Evolutionary conservation across 495 filamentous ascomycete genomes (phyloP).

Genomic region (Penicillium egyptiacum): DNA sequence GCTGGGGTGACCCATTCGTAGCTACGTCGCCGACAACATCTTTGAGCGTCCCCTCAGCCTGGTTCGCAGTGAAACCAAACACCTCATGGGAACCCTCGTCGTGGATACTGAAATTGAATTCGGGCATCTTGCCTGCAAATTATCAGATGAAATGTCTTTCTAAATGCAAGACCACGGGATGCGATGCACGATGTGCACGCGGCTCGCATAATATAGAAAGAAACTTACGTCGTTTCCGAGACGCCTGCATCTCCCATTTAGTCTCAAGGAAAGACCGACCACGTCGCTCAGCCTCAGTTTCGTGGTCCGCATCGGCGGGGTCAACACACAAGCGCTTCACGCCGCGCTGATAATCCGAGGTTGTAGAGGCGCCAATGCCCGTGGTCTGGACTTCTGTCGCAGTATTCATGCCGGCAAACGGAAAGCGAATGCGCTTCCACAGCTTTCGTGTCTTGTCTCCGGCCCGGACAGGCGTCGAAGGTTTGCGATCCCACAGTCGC

Average conservation of each 20-base stretch:
- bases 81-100: constrained; percentile 14
- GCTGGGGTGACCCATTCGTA: constrained; percentile 15
- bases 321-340: constrained; percentile 49
- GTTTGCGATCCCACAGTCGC: constrained; percentile 56
- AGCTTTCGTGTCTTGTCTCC: constrained; percentile 48
- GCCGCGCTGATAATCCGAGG: constrained; percentile 36
- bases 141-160: constrained; percentile 6
- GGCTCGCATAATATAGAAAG: not conserved
- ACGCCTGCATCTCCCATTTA: constrained; percentile 39
- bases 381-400: constrained; percentile 26
- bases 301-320: constrained; percentile 15
- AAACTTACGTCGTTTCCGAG: constrained; percentile 43
- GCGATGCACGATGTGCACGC: not conserved
- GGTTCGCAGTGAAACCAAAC: constrained; percentile 4
- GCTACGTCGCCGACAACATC: constrained; percentile 14
- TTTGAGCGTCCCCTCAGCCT: constrained; percentile 3
- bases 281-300: constrained; percentile 16
- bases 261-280: constrained; percentile 43
- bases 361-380: constrained; percentile 37
- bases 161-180: not conserved
- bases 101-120: constrained; percentile 22
- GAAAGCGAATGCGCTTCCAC: constrained; percentile 51
- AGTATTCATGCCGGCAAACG: constrained; percentile 43
- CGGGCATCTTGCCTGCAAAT: constrained; percentile 41
- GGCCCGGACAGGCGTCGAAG: constrained; percentile 50